Percentiles rank a stretch among this genome's conserved stretches.
phyloP scores from a whole-genome alignment of 441 rosid species.

The Brassica hybrid region DNA sequence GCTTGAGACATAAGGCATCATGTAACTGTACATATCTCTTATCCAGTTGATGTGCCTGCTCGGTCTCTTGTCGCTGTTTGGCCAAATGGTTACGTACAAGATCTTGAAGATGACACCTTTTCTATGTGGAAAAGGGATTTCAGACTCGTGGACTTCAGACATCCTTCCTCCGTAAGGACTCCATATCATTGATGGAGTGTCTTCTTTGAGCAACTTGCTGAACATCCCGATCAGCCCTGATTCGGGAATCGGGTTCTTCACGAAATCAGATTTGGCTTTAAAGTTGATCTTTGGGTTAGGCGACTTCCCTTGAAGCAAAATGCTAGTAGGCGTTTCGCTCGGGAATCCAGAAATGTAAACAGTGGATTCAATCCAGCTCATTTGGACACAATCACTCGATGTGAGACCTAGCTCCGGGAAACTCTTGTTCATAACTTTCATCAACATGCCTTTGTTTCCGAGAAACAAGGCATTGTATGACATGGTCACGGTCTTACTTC shows the following conservation, averaged over 20 bases:
- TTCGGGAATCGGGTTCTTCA: background rate
- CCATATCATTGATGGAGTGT: background rate
- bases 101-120: background rate
- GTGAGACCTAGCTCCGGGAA: slow-evolving; percentile 54
- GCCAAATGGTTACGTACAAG: background rate
- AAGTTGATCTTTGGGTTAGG: background rate
- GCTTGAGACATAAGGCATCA: slow-evolving; percentile 63
- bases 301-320: background rate
- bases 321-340: background rate
- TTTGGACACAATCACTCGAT: background rate
- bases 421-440: slow-evolving; percentile 45
- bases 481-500: slow-evolving; percentile 43
- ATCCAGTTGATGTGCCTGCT: slow-evolving; percentile 46
- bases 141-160: background rate
- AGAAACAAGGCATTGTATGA: slow-evolving; percentile 59
- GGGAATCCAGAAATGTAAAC: background rate
- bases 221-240: background rate
- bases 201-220: background rate
- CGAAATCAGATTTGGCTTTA: background rate
- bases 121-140: background rate
- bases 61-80: slow-evolving; percentile 9
- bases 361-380: background rate
- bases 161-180: background rate
- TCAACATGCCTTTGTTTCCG: slow-evolving; percentile 48
- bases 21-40: slow-evolving; percentile 50